phyloP scores from a whole-genome alignment of 1,284 basidiomycete species.

The Moesziomyces parantarcticus region DNA sequence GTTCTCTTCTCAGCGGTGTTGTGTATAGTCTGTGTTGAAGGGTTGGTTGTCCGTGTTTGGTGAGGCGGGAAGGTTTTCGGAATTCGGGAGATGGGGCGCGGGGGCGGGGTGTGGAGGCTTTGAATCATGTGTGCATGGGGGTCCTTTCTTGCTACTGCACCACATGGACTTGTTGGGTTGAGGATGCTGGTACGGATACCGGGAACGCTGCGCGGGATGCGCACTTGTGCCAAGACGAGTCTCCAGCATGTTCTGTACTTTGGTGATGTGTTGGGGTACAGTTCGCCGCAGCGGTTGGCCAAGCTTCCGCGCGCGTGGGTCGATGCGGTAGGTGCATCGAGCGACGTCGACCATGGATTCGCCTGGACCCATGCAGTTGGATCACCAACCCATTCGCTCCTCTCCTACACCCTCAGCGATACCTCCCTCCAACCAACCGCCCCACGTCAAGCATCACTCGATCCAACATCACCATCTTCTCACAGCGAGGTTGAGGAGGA shows the following conservation, averaged over 20 bases:
- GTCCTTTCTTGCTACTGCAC: too few relatives aligned
- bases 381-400: conserved; percentile 6
- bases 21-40: too few relatives aligned
- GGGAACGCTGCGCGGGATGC: too few relatives aligned
- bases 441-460: background rate
- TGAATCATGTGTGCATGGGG: too few relatives aligned
- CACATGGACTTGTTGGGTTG: too few relatives aligned
- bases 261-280: conserved; percentile 26
- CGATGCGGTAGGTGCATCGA: conserved; percentile 10
- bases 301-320: conserved; percentile 28
- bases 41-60: too few relatives aligned
- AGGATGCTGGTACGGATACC: too few relatives aligned
- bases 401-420: conserved; percentile 18
- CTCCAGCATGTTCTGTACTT: conserved; percentile 32
- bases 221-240: background rate
- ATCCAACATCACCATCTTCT: background rate
- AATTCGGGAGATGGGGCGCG: too few relatives aligned
- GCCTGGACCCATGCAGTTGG: background rate
- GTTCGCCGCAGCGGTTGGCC: conserved; percentile 2
- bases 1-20: too few relatives aligned
- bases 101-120: too few relatives aligned
- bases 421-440: background rate
- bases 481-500: background rate
- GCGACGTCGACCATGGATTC: conserved; percentile 28
- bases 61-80: too few relatives aligned